Base-by-base conservation (phyloP, 73 alveolate species). In the Stentor roeselii region DNA sequence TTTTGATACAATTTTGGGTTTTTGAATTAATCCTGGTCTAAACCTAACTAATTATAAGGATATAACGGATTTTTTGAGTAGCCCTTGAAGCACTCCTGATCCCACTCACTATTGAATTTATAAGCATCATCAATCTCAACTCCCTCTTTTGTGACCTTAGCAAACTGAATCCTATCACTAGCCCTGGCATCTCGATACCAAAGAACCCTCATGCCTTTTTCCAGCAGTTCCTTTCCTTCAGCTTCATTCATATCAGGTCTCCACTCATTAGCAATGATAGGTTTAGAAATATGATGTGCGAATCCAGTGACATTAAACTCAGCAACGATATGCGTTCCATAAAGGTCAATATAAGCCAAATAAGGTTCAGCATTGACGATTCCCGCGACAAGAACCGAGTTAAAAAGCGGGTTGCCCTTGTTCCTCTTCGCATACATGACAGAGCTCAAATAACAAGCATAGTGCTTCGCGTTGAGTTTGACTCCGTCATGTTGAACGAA, bases 351-450 rank as follows among this genome's bases (percentile, higher is more conserved):
- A 67, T 40, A 60, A 35, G 92, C 94, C 36, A 67, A 34, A 32
- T 67, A 67, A 21, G n/a, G 80, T 2, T 67, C 42, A 67, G 2
- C 37, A 67, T 67, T 67, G 80, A 67, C 37, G 34, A 67, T 59
- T 82, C 93, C 98, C 30, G 95, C 97, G 3, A 92, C 78, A 42
- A 90, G 88, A 61, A 86, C 84, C 37, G 89, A 76, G 83, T 90
- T 86, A 86, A 88, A 94, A 36, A 88, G 84, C 37, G 98, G 98
- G 85, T 94, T 87, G 59, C 87, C 85, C 90, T 94, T 92, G 88
- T 83, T 87, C 82, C 98, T 83, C 61, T 83, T 82, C 74, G 91
- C 88, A 86, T 93, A 94, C 82, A 90, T 76, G 4, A 88, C 75
- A 78, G 93, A 86, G 4, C 95, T 90, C 27, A 91, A 83, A 74